Base-by-base conservation (phyloP, 1,284 basidiomycete species). In the Ceraceosorus bombacis region DNA sequence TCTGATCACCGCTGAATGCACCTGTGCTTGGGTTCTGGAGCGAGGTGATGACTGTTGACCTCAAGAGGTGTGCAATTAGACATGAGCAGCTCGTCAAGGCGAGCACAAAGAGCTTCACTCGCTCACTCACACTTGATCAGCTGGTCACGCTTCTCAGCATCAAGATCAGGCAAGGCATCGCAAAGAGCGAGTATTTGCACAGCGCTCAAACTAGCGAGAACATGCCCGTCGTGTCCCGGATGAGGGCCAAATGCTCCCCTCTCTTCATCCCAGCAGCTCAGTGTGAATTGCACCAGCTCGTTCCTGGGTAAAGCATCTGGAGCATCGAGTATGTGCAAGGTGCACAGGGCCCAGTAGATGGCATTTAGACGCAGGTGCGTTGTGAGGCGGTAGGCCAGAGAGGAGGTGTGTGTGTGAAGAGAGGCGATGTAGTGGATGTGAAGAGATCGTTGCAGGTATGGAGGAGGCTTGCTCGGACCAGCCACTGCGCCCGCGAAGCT, bases 301-400 rank as follows among this genome's bases (percentile, higher is more conserved):
- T 89, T 84, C 53, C 86, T 80, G 66, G 88, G 83, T 17, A 98
- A 80, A 0, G 88, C 89, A 53, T 92, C 86, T 51, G 85, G 81
- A 37, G 83, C 83, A 0, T 83, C 84, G 85, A 98, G 87, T 39
- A 92, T 82, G 54, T 83, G 87, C 3, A 95, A 80, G 0, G 94
- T 90, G 0, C 88, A 90, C 37, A 94, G 81, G 8, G 90, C 94
- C 94, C 94, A 99, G 79, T 97, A 98, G 13, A 97, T 83, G 7
- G 92, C 94, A 78, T 97, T 98, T 79, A 97, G 82, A 7, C 94
- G 89, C 6, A 98, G 83, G 79, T 98, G 94, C 6, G 91, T 83
- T 0, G 93, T 95, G 51, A 94, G 82, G 78, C 97, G 90, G 80
- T 96, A 98, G 0, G 85, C 82, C 37, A 77, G 65, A 48, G 59